A percentile compares a stretch with the other conserved stretches of the same genome.
These are phyloP conservation scores for Anthostomella pinea DNA, from an alignment of 2,329 filamentous ascomycete genomes.

Conservation along the genomic window DNA sequence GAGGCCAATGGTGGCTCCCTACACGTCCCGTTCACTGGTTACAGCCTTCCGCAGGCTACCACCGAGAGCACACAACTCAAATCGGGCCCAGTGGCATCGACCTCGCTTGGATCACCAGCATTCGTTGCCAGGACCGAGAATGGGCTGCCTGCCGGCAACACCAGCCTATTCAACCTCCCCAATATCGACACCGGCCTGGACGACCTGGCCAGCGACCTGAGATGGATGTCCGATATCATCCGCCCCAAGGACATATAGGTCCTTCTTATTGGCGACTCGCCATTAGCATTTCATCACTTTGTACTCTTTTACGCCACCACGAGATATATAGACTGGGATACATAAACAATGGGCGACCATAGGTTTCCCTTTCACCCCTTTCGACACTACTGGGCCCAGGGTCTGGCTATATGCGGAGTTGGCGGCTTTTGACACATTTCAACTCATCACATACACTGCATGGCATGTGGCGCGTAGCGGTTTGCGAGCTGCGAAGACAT, in stretches of 20 bases:
- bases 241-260: slow-evolving; percentile 30
- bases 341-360: too few relatives aligned
- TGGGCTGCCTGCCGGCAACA: slow-evolving; percentile 22
- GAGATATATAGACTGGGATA: not conserved
- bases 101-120: slow-evolving; percentile 28
- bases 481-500: too few relatives aligned
- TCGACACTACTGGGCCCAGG: too few relatives aligned
- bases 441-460: too few relatives aligned
- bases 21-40: slow-evolving; percentile 35
- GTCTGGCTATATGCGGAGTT: too few relatives aligned
- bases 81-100: slow-evolving; percentile 7
- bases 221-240: slow-evolving; percentile 52
- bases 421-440: too few relatives aligned
- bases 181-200: slow-evolving; percentile 34
- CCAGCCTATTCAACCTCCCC: slow-evolving; percentile 26
- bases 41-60: slow-evolving; percentile 44
- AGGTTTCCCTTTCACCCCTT: too few relatives aligned
- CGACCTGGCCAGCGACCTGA: slow-evolving; percentile 42
- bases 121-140: slow-evolving; percentile 28
- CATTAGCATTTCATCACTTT: not conserved
- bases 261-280: not conserved
- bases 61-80: slow-evolving; percentile 17
- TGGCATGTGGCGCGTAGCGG: too few relatives aligned
- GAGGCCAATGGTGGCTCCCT: slow-evolving; percentile 22
- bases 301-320: not conserved